A percentile compares a stretch with the other conserved stretches of the same genome.
Conservation (phyloP, 352 stramenopile species). For the Phytophthora hybrid region DNA sequence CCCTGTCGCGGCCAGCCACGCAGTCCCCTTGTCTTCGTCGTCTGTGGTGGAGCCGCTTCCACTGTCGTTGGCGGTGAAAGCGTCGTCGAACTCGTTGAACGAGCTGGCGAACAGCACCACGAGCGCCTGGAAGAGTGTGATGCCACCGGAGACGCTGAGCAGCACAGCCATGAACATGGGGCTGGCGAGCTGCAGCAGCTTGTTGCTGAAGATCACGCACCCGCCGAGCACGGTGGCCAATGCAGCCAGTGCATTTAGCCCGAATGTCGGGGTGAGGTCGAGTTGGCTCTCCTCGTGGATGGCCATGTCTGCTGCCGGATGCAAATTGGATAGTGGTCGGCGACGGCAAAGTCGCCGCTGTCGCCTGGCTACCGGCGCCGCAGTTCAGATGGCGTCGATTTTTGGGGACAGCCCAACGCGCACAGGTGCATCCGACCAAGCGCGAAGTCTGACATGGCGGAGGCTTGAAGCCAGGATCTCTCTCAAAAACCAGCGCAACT, state of each 20-base stretch:
- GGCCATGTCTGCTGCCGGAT: slow-evolving; percentile 30
- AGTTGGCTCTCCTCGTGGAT: slow-evolving; percentile 42
- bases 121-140: slow-evolving; percentile 84
- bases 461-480: neutral
- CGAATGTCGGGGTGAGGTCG: slow-evolving; percentile 52
- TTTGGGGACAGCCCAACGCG: slow-evolving; percentile 23
- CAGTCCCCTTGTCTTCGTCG: slow-evolving; percentile 42
- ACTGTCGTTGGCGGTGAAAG: slow-evolving; percentile 42
- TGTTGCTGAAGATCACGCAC: slow-evolving; percentile 76
- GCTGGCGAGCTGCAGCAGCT: slow-evolving; percentile 69
- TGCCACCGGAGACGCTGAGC: slow-evolving; percentile 71
- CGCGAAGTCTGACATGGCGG: slow-evolving; percentile 20
- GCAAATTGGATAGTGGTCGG: slow-evolving; percentile 34
- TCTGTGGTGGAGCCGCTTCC: slow-evolving; percentile 14
- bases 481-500: slow-evolving; percentile 14
- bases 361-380: slow-evolving; percentile 4
- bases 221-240: slow-evolving; percentile 70
- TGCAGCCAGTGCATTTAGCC: slow-evolving; percentile 62
- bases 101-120: slow-evolving; percentile 70
- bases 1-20: slow-evolving; percentile 82
- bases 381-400: slow-evolving; percentile 34
- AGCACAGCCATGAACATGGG: slow-evolving; percentile 64
- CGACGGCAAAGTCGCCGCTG: neutral
- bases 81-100: slow-evolving; percentile 51
- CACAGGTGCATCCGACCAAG: slow-evolving; percentile 33